Conservation (phyloP, 208 protist genomes). For the Crithidia bombi region DNA sequence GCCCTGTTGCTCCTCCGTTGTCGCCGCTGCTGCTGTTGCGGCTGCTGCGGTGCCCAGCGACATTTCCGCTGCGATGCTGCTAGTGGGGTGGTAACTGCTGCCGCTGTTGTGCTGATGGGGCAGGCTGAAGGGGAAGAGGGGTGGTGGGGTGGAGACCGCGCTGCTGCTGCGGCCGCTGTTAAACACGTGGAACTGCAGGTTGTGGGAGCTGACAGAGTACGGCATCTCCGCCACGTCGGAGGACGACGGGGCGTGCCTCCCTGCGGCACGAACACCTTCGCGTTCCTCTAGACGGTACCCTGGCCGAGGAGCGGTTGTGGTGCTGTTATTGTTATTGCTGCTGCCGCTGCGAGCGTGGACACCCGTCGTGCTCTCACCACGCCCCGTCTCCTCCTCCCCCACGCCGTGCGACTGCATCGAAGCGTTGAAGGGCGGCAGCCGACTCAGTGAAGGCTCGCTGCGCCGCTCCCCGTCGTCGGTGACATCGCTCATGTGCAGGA, state of each 20-base stretch:
- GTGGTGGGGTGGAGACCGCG: slow-evolving; percentile 3
- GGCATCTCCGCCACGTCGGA: not conserved
- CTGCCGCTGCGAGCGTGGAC: not conserved
- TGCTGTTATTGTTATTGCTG: slow-evolving; percentile 5
- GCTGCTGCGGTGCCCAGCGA: no score
- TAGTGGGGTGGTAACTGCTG: not conserved
- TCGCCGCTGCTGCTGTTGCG: not conserved
- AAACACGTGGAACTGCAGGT: not conserved
- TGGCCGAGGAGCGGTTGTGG: no score
- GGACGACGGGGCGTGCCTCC: not conserved
- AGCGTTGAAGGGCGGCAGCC: not conserved
- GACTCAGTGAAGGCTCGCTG: not conserved
- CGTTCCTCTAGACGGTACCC: not conserved
- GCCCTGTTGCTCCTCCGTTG: not conserved
- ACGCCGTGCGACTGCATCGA: not conserved
- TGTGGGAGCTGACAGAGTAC: slow-evolving; percentile 11
- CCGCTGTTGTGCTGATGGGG: not conserved
- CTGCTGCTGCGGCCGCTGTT: slow-evolving; percentile 18
- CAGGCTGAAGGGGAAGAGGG: not conserved
- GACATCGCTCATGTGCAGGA: not conserved
- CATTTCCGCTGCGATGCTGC: not conserved
- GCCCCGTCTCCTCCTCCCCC: not conserved
- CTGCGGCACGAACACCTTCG: not conserved
- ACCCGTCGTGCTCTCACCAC: not conserved
- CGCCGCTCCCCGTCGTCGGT: not conserved